These are phyloP conservation scores for Asterophora parasitica DNA, from an alignment of 768 basidiomycete species.

Conservation along the genomic window DNA sequence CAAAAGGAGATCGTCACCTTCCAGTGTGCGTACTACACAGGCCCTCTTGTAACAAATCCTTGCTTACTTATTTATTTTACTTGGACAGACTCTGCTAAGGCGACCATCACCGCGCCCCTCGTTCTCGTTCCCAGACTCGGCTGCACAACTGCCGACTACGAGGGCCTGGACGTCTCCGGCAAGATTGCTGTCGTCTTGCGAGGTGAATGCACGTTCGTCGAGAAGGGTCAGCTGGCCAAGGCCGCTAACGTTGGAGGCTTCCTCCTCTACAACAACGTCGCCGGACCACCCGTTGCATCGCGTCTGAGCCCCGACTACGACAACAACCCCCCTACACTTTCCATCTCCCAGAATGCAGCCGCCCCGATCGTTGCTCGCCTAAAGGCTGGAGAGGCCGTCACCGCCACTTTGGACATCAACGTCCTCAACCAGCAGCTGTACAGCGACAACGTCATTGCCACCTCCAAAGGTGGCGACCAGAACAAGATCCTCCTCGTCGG, in stretches of 20 bases:
- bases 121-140: constrained; percentile 22
- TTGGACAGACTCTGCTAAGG: constrained; percentile 19
- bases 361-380: constrained; percentile 20
- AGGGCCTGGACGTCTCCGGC: constrained; percentile 18
- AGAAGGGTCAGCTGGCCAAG: constrained; percentile 23
- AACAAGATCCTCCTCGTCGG: constrained; percentile 26
- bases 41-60: constrained; percentile 8
- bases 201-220: constrained; percentile 24
- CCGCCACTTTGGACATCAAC: constrained; percentile 22
- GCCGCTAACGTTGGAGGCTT: constrained; percentile 23
- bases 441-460: constrained; percentile 27
- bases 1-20: constrained; percentile 21
- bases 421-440: constrained; percentile 21
- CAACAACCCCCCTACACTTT: constrained; percentile 22
- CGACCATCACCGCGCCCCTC: constrained; percentile 22
- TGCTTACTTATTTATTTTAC: constrained; percentile 19
- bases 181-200: constrained; percentile 26
- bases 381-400: constrained; percentile 17
- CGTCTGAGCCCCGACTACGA: constrained; percentile 18
- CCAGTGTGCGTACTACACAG: constrained; percentile 13
- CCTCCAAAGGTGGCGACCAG: constrained; percentile 24
- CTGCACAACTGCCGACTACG: constrained; percentile 22
- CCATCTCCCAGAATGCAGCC: constrained; percentile 22
- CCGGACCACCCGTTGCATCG: constrained; percentile 23
- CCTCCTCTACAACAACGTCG: constrained; percentile 27